These are phyloP conservation scores for Saitoella complicata DNA, from an alignment of 805 yeast genomes.

Conservation along the genomic window DNA sequence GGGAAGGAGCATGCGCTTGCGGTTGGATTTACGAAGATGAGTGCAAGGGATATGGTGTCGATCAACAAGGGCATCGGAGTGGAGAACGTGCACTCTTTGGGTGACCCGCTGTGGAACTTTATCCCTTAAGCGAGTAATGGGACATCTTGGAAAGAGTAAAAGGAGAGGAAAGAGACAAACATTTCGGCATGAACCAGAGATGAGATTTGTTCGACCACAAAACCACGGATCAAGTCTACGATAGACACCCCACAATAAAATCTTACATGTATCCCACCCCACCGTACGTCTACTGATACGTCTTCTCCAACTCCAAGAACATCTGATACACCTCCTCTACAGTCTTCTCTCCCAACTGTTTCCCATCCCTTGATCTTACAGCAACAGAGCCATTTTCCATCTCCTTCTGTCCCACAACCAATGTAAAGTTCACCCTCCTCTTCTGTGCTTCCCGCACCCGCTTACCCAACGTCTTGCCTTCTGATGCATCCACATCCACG, in stretches of 20 bases:
- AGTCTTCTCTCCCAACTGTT: constrained; percentile 15
- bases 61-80: constrained; percentile 79
- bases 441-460: constrained; percentile 64
- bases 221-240: too few species aligned
- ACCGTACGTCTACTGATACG: too few species aligned
- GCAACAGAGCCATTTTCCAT: constrained; percentile 41
- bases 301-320: too few species aligned
- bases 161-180: too few species aligned
- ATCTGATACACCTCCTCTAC: too few species aligned
- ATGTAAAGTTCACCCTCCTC: constrained; percentile 60
- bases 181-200: too few species aligned
- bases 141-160: too few species aligned
- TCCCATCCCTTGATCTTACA: constrained; percentile 40
- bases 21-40: constrained; percentile 45
- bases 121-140: too few species aligned
- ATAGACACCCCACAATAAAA: too few species aligned
- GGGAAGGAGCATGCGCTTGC: constrained; percentile 87
- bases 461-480: constrained; percentile 63
- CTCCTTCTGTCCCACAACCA: constrained; percentile 83
- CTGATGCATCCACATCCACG: constrained; percentile 51
- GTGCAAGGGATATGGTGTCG: constrained; percentile 1
- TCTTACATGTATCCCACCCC: too few species aligned
- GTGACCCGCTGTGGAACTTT: constrained; percentile 30
- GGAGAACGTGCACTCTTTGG: constrained; percentile 65
- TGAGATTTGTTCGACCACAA: too few species aligned